Conservation (phyloP, 2,329 filamentous ascomycete species). For the Claviceps humidiphila region DNA sequence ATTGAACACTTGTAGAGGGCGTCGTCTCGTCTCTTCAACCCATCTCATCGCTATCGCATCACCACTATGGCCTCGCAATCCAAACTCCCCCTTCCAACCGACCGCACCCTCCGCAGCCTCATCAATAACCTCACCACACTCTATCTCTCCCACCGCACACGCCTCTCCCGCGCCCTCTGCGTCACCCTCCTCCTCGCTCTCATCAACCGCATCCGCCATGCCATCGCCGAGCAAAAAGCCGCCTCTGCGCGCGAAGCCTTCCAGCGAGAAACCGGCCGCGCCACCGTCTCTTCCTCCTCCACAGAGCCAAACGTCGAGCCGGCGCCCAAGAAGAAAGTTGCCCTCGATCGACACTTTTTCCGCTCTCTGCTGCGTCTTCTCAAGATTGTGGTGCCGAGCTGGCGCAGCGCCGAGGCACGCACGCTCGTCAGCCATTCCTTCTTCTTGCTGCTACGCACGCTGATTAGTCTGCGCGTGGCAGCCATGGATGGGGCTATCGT, state of each 20-base stretch:
- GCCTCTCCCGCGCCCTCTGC: constrained; percentile 74
- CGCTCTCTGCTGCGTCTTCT: constrained; percentile 64
- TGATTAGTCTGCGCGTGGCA: constrained; percentile 91
- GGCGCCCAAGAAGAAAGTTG: constrained; percentile 62
- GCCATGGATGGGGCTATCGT: constrained; percentile 91
- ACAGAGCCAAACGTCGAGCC: constrained; percentile 23
- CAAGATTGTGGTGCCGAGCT: constrained; percentile 80
- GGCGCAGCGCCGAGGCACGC: constrained; percentile 76
- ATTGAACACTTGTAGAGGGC: too few relatives aligned
- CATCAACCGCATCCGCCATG: constrained; percentile 77
- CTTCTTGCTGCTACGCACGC: constrained; percentile 77
- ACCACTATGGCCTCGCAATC: constrained; percentile 58
- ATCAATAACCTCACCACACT: constrained; percentile 54
- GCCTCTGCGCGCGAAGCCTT: constrained; percentile 57
- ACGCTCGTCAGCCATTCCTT: constrained; percentile 83
- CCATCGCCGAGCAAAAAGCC: constrained; percentile 85
- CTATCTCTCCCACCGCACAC: constrained; percentile 68
- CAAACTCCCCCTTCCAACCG: constrained; percentile 48
- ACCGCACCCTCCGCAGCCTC: constrained; percentile 51
- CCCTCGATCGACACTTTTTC: constrained; percentile 75
- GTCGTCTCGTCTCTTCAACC: too few relatives aligned
- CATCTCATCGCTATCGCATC: too few relatives aligned
- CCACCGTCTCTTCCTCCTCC: constrained; percentile 32
- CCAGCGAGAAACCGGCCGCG: constrained; percentile 33
- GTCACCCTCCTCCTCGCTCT: constrained; percentile 69